Conservation (phyloP, 371 early-diverging fungal genomes). For the Rhizopus sp. region DNA sequence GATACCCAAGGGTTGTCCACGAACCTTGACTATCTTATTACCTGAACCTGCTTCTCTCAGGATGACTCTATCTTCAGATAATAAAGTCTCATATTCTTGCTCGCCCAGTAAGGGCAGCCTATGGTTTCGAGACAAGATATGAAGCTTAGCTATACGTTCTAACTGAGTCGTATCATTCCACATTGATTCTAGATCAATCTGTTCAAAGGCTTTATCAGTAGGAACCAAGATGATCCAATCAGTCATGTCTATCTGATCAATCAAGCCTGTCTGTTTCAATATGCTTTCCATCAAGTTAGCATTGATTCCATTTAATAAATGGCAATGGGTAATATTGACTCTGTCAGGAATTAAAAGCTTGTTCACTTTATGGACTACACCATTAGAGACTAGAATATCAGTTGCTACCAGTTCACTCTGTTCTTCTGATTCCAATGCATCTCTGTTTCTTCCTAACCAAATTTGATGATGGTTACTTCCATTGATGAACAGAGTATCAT, state of each 20-base stretch:
- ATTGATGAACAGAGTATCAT: conserved; percentile 22
- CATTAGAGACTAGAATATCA: conserved; percentile 50
- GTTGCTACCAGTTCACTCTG: conserved; percentile 5
- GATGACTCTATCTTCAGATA: conserved; percentile 40
- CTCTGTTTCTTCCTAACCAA: conserved; percentile 12
- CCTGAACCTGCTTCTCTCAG: conserved; percentile 29
- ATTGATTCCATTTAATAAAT: conserved; percentile 48
- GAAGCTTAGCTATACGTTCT: conserved; percentile 44
- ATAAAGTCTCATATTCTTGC: conserved; percentile 39
- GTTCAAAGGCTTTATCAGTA: conserved; percentile 53
- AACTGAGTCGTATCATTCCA: conserved; percentile 47
- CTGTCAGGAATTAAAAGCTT: conserved; percentile 48
- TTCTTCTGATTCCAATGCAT: not conserved
- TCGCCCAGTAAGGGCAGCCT: conserved; percentile 17
- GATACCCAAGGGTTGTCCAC: conserved; percentile 20
- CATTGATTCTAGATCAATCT: conserved; percentile 40
- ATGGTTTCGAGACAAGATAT: conserved; percentile 30
- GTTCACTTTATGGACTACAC: conserved; percentile 54
- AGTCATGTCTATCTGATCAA: conserved; percentile 31
- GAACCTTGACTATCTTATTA: conserved; percentile 21
- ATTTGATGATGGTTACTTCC: conserved; percentile 12
- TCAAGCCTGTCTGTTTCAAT: conserved; percentile 40
- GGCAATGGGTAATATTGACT: conserved; percentile 42
- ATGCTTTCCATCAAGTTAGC: conserved; percentile 43
- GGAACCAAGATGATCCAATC: conserved; percentile 52